Evolutionary conservation across 2,329 filamentous ascomycete genomes (phyloP).

Genomic region (Achaetomium macrosporum): DNA sequence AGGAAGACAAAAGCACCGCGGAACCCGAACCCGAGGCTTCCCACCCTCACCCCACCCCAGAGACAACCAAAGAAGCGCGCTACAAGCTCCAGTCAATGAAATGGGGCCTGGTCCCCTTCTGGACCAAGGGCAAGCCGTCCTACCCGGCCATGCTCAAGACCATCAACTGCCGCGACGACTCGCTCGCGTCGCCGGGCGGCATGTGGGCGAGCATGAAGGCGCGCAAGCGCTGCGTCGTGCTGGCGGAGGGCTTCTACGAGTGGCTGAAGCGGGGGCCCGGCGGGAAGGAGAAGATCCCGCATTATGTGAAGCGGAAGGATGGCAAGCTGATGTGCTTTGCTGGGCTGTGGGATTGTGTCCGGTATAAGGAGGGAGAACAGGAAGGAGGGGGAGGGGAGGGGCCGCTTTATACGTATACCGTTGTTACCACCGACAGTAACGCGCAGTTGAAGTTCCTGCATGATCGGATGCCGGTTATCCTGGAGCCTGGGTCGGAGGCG

Average conservation of each 20-base stretch:
- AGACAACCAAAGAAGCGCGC: neutral
- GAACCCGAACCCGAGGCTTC: neutral
- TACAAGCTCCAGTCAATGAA: slow-evolving; percentile 92
- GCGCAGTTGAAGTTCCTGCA: slow-evolving; percentile 80
- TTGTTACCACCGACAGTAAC: slow-evolving; percentile 88
- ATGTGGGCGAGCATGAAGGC: slow-evolving; percentile 94
- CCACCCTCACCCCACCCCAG: neutral
- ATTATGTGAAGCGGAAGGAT: slow-evolving; percentile 78
- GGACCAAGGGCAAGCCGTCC: slow-evolving; percentile 79
- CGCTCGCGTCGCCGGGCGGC: slow-evolving; percentile 65
- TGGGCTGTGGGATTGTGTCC: slow-evolving; percentile 84
- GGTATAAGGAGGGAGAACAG: slow-evolving; percentile 41
- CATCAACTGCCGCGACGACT: slow-evolving; percentile 93
- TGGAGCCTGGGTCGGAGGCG: slow-evolving; percentile 67
- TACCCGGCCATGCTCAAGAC: slow-evolving; percentile 76
- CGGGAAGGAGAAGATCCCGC: slow-evolving; percentile 70
- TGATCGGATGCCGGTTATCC: slow-evolving; percentile 90
- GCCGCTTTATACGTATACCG: slow-evolving; percentile 74
- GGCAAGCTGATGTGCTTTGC: slow-evolving; percentile 82
- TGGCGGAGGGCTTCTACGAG: slow-evolving; percentile 93
- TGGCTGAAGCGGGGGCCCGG: slow-evolving; percentile 56
- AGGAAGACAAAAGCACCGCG: neutral
- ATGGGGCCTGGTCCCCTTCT: slow-evolving; percentile 92
- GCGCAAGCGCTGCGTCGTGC: slow-evolving; percentile 77
- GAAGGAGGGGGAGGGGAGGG: slow-evolving; percentile 46